These are phyloP conservation scores for Oryza meridionalis DNA, from an alignment of 176 grass and related monocot genomes.

Conservation along the genomic window DNA sequence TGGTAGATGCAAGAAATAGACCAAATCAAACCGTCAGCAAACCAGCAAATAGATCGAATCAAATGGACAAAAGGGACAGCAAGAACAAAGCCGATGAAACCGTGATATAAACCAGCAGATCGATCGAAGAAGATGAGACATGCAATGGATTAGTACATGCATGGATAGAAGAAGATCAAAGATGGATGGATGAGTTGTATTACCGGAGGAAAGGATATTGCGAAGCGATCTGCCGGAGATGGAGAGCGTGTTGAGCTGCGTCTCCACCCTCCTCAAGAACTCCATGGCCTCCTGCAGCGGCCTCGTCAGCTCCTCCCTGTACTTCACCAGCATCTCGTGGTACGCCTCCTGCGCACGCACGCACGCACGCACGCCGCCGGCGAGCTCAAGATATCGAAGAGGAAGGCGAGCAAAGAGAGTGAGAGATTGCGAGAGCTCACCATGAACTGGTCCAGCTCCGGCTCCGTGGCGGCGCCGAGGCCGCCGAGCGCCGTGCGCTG, in stretches of 20 bases:
- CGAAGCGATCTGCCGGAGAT: conserved; percentile 81
- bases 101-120: background rate
- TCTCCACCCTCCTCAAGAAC: conserved; percentile 84
- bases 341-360: conserved; percentile 88
- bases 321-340: conserved; percentile 98
- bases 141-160: background rate
- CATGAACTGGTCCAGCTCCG: conserved; percentile 99
- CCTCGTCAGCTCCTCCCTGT: conserved; percentile 88
- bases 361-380: background rate
- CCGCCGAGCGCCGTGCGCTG: conserved; percentile 66
- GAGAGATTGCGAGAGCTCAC: conserved; percentile 22
- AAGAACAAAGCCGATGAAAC: background rate
- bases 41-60: conserved; percentile 15
- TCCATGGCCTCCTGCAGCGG: conserved; percentile 97
- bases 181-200: conserved; percentile 28
- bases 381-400: background rate
- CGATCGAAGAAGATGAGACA: background rate
- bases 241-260: conserved; percentile 88
- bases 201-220: conserved; percentile 85
- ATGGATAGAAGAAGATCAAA: too few relatives aligned
- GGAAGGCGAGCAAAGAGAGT: too few relatives aligned
- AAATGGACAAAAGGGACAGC: conserved; percentile 8
- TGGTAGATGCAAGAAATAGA: conserved; percentile 14
- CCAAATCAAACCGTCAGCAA: background rate
- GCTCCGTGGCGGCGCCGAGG: conserved; percentile 67